Evolutionary conservation across 768 basidiomycete species (phyloP), one percentile per base, ranked within the genome.

Genomic region (Russula sp.): DNA sequence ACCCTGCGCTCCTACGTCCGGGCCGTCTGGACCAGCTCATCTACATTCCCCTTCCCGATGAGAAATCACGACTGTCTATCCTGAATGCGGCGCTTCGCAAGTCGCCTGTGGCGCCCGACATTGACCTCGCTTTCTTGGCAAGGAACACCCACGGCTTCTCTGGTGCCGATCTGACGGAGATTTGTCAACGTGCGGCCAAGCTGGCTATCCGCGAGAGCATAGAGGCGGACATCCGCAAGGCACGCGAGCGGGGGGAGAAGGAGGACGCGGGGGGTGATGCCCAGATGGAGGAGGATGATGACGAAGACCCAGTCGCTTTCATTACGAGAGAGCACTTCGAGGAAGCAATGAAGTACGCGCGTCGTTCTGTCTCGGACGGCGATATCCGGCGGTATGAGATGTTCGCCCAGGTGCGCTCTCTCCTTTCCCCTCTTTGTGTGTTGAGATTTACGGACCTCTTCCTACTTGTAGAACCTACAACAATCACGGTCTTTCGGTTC

Each of bases 11-110:
- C 45, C 84, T 95, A 67, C 94, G 94, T 79, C 94, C 94, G 48
- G 97, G 97, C 74, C 96, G 96, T 83, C 86, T 99, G 57, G 97
- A 99, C 75, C 96, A 99, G 77, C 85, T 99, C 66, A 98, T 98
- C 75, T 98, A 98, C 79, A 99, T 99, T 65, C 97, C 97, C 63
- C 85, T 99, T 1, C 97, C 97, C 64, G 95, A 98, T 76, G 95
- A 98, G 76, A 77, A 82, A 2, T 94, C 92, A 39, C 91, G 97
- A 63, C 69, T 94, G 57, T 89, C 91, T 2, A 99, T 99, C 72
- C 88, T 99, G 75, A 84, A 82, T 72, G 96, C 97, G 16, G 79
- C 83, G 58, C 87, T 99, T 70, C 90, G 95, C 79, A 95, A 94
- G 74, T 93, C 90, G 18, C 97, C 97, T 16, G 77, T 99, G 55